These are phyloP conservation scores for Claviceps citrina DNA, from an alignment of 2,329 filamentous ascomycete species.

Conservation along the genomic window DNA sequence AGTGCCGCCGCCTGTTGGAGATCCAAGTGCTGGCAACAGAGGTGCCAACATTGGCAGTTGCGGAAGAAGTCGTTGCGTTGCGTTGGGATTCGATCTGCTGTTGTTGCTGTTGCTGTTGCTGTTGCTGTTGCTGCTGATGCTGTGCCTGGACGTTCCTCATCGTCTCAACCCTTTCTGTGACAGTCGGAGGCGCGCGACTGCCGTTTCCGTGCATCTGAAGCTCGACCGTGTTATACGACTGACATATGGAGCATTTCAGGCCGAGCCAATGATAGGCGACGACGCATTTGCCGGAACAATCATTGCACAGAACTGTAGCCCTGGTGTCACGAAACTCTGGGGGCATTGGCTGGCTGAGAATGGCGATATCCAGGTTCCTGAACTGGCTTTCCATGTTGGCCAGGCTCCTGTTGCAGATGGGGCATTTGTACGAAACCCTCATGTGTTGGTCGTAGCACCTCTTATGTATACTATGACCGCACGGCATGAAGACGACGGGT, in stretches of 20 bases:
- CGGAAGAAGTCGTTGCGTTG: neutral
- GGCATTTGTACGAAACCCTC: constrained; percentile 83
- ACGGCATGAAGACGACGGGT: constrained; percentile 84
- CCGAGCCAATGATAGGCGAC: constrained; percentile 91
- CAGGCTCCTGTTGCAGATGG: constrained; percentile 91
- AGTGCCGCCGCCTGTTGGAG: constrained; percentile 22
- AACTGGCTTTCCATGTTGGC: constrained; percentile 96
- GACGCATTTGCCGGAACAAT: constrained; percentile 76
- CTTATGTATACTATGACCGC: constrained; percentile 89
- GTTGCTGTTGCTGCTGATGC: constrained; percentile 4
- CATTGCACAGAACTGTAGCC: constrained; percentile 82
- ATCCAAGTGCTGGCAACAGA: constrained; percentile 5
- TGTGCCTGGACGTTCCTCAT: constrained; percentile 1
- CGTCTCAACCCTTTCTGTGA: constrained; percentile 11
- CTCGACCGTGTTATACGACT: constrained; percentile 55
- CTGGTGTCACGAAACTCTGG: constrained; percentile 62
- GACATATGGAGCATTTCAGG: constrained; percentile 65
- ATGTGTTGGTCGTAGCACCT: constrained; percentile 80
- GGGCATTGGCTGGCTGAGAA: constrained; percentile 85
- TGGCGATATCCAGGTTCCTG: constrained; percentile 74
- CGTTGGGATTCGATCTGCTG: constrained; percentile 1
- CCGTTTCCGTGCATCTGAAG: constrained; percentile 40
- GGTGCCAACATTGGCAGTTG: neutral
- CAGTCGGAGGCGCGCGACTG: constrained; percentile 13
- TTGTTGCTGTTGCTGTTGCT: no score